Evolutionary conservation across 768 basidiomycete genomes (phyloP).

Genomic region (Serendipita vermifera): DNA sequence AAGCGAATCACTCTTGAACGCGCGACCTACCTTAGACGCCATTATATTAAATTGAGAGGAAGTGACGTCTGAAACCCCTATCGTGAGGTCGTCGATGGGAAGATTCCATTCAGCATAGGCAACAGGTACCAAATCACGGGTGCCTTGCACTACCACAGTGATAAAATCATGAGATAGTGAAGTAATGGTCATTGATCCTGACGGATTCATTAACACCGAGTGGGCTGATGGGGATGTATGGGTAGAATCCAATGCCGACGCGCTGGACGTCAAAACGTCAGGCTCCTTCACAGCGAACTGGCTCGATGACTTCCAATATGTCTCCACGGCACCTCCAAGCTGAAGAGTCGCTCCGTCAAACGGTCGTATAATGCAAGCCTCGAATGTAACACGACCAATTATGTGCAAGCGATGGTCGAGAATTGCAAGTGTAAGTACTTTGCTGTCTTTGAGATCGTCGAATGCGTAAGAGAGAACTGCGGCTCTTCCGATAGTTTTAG

Average conservation of each 20-base stretch:
- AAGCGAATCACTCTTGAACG: too few relatives aligned
- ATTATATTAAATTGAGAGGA: slow-evolving; percentile 64
- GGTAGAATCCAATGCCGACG: slow-evolving; percentile 35
- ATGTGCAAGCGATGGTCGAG: slow-evolving; percentile 86
- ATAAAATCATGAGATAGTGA: slow-evolving; percentile 86
- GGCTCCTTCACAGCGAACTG: slow-evolving; percentile 23
- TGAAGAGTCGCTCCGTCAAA: slow-evolving; percentile 88
- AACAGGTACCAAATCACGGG: slow-evolving; percentile 83
- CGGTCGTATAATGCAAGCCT: slow-evolving; percentile 71
- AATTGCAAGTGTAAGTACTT: slow-evolving; percentile 48
- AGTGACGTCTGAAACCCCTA: slow-evolving; percentile 76
- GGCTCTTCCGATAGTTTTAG: slow-evolving; percentile 88
- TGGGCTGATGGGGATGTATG: slow-evolving; percentile 62
- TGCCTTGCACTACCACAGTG: slow-evolving; percentile 79
- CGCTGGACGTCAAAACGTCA: slow-evolving; percentile 29
- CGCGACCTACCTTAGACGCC: slow-evolving; percentile 39
- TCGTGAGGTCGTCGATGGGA: slow-evolving; percentile 56
- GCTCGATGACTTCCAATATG: slow-evolving; percentile 87
- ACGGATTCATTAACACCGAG: slow-evolving; percentile 33
- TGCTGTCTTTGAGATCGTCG: slow-evolving; percentile 32
- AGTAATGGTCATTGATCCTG: slow-evolving; percentile 56
- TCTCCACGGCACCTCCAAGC: slow-evolving; percentile 90
- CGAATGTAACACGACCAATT: slow-evolving; percentile 88
- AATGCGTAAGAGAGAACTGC: slow-evolving; percentile 72
- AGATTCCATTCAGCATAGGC: slow-evolving; percentile 63